Evolutionary conservation across 495 filamentous ascomycete species (phyloP).

Genomic region (Hapsidospora chrysogenum): DNA sequence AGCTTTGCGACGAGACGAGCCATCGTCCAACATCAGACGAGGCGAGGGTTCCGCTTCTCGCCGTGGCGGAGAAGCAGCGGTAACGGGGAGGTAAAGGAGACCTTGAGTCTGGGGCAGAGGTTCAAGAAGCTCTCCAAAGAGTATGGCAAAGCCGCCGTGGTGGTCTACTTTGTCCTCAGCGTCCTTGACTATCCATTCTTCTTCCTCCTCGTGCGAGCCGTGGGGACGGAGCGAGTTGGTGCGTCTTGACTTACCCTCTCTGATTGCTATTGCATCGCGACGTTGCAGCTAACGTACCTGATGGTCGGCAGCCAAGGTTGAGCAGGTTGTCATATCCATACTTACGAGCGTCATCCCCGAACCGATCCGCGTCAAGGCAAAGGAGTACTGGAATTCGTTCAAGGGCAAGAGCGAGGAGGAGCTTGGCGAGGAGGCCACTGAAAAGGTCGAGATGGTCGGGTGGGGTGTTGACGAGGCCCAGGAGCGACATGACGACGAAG

Average conservation of each 20-base stretch:
- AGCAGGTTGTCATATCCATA: conserved; percentile 31
- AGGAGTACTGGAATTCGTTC: conserved; percentile 19
- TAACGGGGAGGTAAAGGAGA: conserved; percentile 11
- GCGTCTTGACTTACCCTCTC: conserved; percentile 5
- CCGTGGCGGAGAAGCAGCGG: conserved; percentile 1
- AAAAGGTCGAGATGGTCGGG: conserved; percentile 22
- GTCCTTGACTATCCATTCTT: conserved; percentile 91
- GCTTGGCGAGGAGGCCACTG: conserved; percentile 10
- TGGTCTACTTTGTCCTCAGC: conserved; percentile 70
- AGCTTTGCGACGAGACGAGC: not conserved
- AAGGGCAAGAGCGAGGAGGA: conserved; percentile 15
- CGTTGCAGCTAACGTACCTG: not conserved
- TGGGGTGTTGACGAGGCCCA: conserved; percentile 38
- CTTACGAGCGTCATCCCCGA: conserved; percentile 31
- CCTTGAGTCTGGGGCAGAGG: conserved; percentile 44
- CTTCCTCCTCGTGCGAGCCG: conserved; percentile 64
- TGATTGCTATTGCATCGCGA: too few relatives aligned
- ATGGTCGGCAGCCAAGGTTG: conserved; percentile 23
- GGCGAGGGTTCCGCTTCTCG: conserved; percentile 1
- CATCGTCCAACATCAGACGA: not conserved
- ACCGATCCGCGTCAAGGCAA: conserved; percentile 25
- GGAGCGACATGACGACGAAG: conserved; percentile 25
- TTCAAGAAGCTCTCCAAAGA: conserved; percentile 74
- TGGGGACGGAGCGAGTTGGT: conserved; percentile 79
- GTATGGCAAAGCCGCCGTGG: conserved; percentile 89